These are phyloP conservation scores for Boletus bicolor DNA, from an alignment of 768 basidiomycete species.

Conservation along the genomic window DNA sequence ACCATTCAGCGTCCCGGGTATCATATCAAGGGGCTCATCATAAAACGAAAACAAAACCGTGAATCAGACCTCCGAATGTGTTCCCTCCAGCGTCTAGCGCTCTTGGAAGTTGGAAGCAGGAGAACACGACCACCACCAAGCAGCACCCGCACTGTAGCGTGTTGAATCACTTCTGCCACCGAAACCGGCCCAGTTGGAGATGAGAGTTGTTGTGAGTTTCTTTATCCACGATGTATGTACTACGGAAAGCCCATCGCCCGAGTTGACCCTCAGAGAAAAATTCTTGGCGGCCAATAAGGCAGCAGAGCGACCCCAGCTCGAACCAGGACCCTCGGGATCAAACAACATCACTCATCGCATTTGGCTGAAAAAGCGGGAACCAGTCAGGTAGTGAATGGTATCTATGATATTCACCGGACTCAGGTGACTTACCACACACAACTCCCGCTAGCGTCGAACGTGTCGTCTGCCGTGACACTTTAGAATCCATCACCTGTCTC, in stretches of 20 bases:
- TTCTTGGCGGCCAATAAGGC: slow-evolving; percentile 6
- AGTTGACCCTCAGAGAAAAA: slow-evolving; percentile 5
- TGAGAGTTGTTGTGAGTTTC: slow-evolving; percentile 18
- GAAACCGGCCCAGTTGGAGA: slow-evolving; percentile 20
- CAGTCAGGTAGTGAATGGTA: background rate
- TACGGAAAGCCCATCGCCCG: background rate
- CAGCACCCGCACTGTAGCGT: slow-evolving; percentile 33
- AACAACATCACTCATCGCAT: background rate
- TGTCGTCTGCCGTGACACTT: slow-evolving; percentile 39
- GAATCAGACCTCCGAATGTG: slow-evolving; percentile 3
- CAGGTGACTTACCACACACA: background rate
- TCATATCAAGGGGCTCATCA: background rate
- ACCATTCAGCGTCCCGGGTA: background rate
- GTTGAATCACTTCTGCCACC: slow-evolving; percentile 24
- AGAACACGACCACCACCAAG: slow-evolving; percentile 15
- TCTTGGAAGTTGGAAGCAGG: slow-evolving; percentile 9
- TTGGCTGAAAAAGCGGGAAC: background rate
- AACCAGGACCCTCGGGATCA: background rate
- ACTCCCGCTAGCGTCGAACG: slow-evolving; percentile 29
- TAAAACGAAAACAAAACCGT: background rate
- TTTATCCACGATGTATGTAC: too few species aligned
- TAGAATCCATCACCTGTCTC: slow-evolving; percentile 24
- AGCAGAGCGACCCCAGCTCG: background rate
- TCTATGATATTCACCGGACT: background rate
- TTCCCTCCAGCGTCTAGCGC: slow-evolving; percentile 3